These are phyloP conservation scores for Grosmannia clavigera DNA, from an alignment of 2,329 filamentous ascomycete genomes.

Conservation along the genomic window DNA sequence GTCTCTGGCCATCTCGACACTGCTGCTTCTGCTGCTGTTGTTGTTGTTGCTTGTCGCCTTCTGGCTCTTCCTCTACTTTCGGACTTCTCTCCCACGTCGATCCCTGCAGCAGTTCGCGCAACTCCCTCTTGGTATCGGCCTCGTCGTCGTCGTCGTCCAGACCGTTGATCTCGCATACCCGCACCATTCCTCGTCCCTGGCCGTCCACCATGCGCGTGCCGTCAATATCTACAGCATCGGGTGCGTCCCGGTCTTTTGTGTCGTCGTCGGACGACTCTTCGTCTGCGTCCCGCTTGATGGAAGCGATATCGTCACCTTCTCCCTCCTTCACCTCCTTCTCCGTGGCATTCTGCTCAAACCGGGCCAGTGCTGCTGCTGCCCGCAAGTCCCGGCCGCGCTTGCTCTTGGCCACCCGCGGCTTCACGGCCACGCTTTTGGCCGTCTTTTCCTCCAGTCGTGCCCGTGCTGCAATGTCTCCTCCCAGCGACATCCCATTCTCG, in stretches of 20 bases:
- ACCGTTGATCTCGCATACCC: constrained; percentile 61
- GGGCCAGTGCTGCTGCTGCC: constrained; percentile 62
- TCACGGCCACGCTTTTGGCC: constrained; percentile 42
- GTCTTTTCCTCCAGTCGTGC: constrained; percentile 44
- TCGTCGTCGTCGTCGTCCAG: constrained; percentile 47
- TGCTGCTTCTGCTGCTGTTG: not conserved
- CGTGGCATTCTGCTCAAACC: constrained; percentile 51
- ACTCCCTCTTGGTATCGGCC: constrained; percentile 45
- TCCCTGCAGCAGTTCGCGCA: constrained; percentile 49
- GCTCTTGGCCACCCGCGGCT: constrained; percentile 63
- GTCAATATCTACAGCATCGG: constrained; percentile 51
- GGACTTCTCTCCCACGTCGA: constrained; percentile 9
- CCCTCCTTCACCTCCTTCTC: constrained; percentile 25
- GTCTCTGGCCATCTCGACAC: not conserved
- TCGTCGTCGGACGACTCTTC: constrained; percentile 31
- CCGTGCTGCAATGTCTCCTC: constrained; percentile 55
- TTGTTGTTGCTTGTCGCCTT: not conserved
- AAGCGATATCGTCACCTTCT: constrained; percentile 23
- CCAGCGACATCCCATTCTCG: constrained; percentile 52
- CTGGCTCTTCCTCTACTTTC: not conserved
- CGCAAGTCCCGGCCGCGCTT: constrained; percentile 62
- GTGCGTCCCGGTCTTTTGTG: constrained; percentile 27
- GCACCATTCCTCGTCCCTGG: constrained; percentile 56
- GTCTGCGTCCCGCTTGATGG: constrained; percentile 16
- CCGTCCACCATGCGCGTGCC: constrained; percentile 51